phyloP scores from a whole-genome alignment of 371 early-diverging fungal genomes.

The Mortierella sp. region DNA sequence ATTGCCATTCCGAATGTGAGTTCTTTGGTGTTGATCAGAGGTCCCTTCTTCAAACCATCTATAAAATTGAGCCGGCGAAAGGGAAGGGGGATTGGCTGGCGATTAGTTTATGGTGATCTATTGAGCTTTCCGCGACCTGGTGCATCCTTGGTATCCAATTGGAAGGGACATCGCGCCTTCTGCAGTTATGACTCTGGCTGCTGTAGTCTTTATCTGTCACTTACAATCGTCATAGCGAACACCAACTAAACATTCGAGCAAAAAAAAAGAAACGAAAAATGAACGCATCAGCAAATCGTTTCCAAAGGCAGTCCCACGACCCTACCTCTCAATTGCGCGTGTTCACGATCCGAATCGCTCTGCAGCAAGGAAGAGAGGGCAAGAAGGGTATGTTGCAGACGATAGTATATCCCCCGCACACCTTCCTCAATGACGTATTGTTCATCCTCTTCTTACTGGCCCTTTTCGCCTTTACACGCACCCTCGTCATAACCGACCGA shows the following conservation, averaged over 20 bases:
- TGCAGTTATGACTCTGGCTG: no score
- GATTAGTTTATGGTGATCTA: neutral
- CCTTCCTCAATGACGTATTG: neutral
- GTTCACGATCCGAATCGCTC: neutral
- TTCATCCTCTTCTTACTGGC: neutral
- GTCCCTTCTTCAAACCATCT: conserved; percentile 21
- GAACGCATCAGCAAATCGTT: neutral
- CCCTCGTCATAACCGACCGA: neutral
- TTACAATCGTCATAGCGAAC: conserved; percentile 5
- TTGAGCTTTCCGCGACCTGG: neutral
- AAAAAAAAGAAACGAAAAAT: neutral
- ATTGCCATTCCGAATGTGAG: conserved; percentile 47
- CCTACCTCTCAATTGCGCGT: neutral
- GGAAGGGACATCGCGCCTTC: no score
- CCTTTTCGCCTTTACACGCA: neutral
- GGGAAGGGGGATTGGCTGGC: neutral
- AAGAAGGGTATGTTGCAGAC: neutral
- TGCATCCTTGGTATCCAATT: neutral
- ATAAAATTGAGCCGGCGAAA: neutral
- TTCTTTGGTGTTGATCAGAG: conserved; percentile 40
- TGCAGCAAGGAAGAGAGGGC: neutral
- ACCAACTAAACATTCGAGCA: neutral
- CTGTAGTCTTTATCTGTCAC: neutral
- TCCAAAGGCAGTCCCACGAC: neutral
- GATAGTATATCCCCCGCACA: neutral